Evolutionary conservation across 805 yeast genomes (phyloP), one percentile per base, ranked within the genome.

Genomic region (Aciculoconidium aculeatum): DNA sequence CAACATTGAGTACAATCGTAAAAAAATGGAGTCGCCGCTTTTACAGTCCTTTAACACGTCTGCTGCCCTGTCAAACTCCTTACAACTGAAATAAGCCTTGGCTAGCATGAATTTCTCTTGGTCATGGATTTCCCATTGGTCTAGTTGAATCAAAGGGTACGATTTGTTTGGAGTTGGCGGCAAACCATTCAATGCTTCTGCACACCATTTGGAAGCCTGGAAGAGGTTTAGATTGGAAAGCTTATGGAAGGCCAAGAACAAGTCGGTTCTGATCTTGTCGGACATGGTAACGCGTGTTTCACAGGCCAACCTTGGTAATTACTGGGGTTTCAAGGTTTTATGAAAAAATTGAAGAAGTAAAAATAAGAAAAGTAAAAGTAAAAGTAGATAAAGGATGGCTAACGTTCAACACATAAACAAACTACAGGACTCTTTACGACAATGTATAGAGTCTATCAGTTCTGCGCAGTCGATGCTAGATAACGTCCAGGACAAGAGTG

Each of bases 1-100:
- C 47, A 72, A 80, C 43, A 69, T 61, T 8, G 95, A 63, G 49
- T 88, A 90, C 7, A 83, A 57, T 26, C 75, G 60, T 19, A 87
- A 53, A 46, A 88, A 92, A 17, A 55, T 26, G 3, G 78, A 72
- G 28, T 67, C 65, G 0, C 77, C 62, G 28, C 76, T 64, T 12
- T 43, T 49, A 28, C 79, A 73, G 10, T 65, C 64, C 32, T 64
- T 65, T 34, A 92, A 58, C 9, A 66, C 67, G 41, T 65, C 61
- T 4, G 81, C 75, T 33, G 88, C 82, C 15, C 97, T 58, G 34
- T 80, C 90, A 49, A 79, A 90, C 54, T 92, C 97, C 44, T 81
- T 78, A 46, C 85, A 76, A 45, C 76, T 80, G 61, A 90, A 85
- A 47, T 82, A 78, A 0, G 82, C 53, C 31, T 75, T 73, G 1